A percentile compares a stretch with the other conserved stretches of the same genome.
These are phyloP conservation scores for Tylopilus intermedius DNA, from an alignment of 768 basidiomycete species.

Conservation along the genomic window DNA sequence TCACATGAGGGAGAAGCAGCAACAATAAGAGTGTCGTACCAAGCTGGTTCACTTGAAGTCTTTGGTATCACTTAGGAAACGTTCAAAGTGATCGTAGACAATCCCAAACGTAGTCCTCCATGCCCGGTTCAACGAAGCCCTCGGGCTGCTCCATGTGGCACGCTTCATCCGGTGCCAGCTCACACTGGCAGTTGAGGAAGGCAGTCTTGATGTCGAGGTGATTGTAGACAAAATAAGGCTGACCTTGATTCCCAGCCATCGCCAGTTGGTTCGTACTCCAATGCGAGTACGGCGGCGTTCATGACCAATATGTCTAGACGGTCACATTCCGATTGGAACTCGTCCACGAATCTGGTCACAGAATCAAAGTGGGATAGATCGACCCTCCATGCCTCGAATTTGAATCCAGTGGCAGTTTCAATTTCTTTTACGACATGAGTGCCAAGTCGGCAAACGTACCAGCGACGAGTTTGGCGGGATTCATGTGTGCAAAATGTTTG, in stretches of 20 bases:
- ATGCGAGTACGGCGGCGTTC: conserved; percentile 33
- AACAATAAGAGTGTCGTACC: conserved; percentile 30
- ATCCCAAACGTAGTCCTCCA: no score
- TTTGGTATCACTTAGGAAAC: background rate
- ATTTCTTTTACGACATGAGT: conserved; percentile 18
- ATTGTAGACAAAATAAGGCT: conserved; percentile 1
- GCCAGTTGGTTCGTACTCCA: conserved; percentile 21
- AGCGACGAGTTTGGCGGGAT: conserved; percentile 18
- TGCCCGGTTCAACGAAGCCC: no score
- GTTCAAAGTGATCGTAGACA: background rate
- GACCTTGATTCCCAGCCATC: conserved; percentile 49
- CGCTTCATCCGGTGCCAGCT: no score
- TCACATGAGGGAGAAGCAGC: conserved; percentile 30
- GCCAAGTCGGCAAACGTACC: conserved; percentile 14
- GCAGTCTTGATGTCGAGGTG: no score
- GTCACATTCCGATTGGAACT: conserved; percentile 4
- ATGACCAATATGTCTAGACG: conserved; percentile 34
- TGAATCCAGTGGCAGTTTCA: conserved; percentile 23
- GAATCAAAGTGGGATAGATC: conserved; percentile 18
- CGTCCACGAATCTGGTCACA: conserved; percentile 10
- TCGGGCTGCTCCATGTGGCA: no score
- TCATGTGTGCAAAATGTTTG: conserved; percentile 30
- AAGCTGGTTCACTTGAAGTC: conserved; percentile 36
- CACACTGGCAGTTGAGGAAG: no score
- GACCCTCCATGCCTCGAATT: conserved; percentile 2